phyloP scores from a whole-genome alignment of 345 rosid species.

The Eucalyptus victrix region DNA sequence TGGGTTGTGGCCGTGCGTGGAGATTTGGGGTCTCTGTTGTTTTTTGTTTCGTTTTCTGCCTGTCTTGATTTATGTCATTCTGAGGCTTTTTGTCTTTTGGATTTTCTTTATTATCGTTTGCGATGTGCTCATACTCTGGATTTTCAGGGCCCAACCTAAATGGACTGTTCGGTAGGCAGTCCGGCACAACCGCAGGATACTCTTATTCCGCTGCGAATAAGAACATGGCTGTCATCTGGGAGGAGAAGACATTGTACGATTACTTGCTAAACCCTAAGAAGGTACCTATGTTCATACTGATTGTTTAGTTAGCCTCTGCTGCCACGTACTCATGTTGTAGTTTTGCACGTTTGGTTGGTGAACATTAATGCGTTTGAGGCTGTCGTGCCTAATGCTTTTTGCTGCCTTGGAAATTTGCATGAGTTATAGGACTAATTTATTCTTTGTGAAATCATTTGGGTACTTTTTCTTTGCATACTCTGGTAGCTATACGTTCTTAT shows the following conservation, averaged over 20 bases:
- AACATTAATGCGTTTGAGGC: background rate
- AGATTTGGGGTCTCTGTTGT: background rate
- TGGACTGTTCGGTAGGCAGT: conserved; percentile 86
- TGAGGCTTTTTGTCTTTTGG: background rate
- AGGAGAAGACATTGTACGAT: conserved; percentile 73
- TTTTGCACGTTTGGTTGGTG: background rate
- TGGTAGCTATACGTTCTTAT: background rate
- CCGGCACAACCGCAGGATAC: conserved; percentile 75
- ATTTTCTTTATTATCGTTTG: background rate
- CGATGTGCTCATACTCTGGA: background rate
- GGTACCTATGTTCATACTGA: conserved; percentile 6
- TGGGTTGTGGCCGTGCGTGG: background rate
- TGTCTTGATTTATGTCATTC: background rate
- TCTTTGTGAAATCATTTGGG: background rate
- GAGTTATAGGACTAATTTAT: background rate
- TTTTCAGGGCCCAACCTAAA: conserved; percentile 77
- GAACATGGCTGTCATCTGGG: conserved; percentile 80
- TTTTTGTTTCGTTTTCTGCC: background rate
- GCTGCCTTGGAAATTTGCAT: background rate
- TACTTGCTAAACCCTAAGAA: conserved; percentile 91
- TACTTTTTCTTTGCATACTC: background rate
- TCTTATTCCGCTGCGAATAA: conserved; percentile 95
- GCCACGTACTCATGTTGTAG: background rate
- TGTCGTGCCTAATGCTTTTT: background rate
- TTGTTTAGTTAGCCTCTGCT: background rate